Percentiles rank a stretch among this genome's conserved stretches.
These are phyloP conservation scores for Lepidium campestre DNA, from an alignment of 441 rosid species.

Conservation along the genomic window DNA sequence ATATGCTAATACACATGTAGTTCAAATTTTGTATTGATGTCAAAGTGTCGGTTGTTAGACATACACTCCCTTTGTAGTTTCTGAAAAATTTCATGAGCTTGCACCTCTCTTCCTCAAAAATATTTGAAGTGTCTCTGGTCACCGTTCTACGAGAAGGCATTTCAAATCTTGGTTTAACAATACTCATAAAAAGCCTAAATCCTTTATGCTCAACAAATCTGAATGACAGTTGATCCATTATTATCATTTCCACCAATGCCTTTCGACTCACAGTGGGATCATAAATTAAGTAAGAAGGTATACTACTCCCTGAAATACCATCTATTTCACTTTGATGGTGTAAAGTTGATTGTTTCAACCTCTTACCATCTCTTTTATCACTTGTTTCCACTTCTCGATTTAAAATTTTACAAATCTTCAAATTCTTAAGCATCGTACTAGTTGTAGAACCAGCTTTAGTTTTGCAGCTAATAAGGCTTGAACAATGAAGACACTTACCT, in stretches of 20 bases:
- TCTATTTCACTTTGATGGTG: background rate
- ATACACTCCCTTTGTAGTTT: no score
- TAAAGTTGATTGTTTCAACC: background rate
- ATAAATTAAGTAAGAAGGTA: background rate
- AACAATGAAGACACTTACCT: background rate
- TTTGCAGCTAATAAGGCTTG: background rate
- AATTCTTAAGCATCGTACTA: background rate
- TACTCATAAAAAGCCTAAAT: background rate
- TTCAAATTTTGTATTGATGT: no score
- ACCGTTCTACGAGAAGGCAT: background rate
- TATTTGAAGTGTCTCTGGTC: no score
- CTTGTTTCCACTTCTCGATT: background rate
- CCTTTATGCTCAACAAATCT: background rate
- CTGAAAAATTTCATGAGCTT: no score
- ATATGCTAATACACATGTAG: background rate
- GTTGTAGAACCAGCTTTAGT: background rate
- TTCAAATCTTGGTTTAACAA: background rate
- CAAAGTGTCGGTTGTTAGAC: no score
- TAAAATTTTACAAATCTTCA: background rate
- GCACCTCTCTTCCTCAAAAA: no score
- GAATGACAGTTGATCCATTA: background rate
- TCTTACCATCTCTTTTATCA: background rate
- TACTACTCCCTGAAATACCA: background rate
- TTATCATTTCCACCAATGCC: background rate
- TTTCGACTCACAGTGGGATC: background rate